phyloP scores from a whole-genome alignment of 345 rosid genomes.

The Euphorbia lathyris region DNA sequence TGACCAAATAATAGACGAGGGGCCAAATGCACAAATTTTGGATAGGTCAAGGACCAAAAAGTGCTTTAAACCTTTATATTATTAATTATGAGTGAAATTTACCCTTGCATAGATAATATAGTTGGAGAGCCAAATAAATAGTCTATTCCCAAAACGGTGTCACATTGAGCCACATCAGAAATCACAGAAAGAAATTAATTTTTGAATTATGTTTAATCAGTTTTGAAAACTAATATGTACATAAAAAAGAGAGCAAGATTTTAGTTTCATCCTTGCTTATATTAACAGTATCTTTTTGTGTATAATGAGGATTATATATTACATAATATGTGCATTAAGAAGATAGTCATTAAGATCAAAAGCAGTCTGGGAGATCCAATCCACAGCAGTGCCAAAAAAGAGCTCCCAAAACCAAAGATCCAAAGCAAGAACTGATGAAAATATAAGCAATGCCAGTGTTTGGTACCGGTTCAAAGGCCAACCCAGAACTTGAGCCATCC shows the following conservation, averaged over 20 bases:
- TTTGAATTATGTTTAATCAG: neutral
- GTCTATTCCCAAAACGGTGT: no score
- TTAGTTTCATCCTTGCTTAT: neutral
- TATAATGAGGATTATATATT: neutral
- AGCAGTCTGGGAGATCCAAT: conserved; percentile 54
- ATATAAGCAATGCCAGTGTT: conserved; percentile 70
- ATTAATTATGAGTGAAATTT: no score
- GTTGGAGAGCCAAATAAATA: no score
- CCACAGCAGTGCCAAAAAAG: conserved; percentile 55
- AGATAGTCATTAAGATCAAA: conserved; percentile 36
- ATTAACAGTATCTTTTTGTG: neutral
- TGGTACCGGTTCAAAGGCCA: conserved; percentile 93
- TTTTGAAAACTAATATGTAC: conserved; percentile 3
- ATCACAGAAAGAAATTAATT: no score
- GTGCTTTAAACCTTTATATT: no score
- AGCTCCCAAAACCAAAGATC: conserved; percentile 93
- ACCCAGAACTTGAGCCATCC: conserved; percentile 62
- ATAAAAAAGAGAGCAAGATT: neutral
- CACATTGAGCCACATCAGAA: no score
- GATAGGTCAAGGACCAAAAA: no score
- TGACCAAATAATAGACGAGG: no score
- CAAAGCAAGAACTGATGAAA: conserved; percentile 69
- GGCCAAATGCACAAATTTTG: no score
- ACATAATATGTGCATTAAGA: conserved; percentile 38
- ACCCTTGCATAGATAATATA: no score